Conservation (phyloP, 352 stramenopile genomes). For the Thalassiosira mediterranea region DNA sequence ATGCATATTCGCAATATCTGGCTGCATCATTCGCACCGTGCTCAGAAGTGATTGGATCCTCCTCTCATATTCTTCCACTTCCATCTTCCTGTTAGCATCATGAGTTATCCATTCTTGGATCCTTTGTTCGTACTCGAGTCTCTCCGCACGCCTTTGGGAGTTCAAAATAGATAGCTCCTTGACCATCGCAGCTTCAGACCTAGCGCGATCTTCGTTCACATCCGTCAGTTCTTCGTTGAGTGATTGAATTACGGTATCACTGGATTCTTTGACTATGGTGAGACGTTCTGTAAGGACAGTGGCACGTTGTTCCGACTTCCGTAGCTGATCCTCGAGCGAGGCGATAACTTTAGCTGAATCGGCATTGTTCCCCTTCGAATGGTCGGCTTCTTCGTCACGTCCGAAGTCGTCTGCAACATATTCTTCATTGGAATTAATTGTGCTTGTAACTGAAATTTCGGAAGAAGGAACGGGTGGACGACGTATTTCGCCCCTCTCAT, state of each 20-base stretch:
- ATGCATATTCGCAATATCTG: slow-evolving; percentile 13
- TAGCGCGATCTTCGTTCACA: slow-evolving; percentile 42
- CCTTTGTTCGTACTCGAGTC: slow-evolving; percentile 44
- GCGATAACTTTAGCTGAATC: slow-evolving; percentile 34
- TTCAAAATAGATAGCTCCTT: slow-evolving; percentile 50
- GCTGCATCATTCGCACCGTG: slow-evolving; percentile 38
- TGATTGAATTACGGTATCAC: slow-evolving; percentile 50
- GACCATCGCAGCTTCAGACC: slow-evolving; percentile 53
- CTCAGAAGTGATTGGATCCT: slow-evolving; percentile 48
- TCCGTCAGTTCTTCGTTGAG: slow-evolving; percentile 60
- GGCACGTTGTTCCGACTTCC: slow-evolving; percentile 36
- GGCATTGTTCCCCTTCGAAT: too few species aligned
- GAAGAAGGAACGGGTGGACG: too few species aligned
- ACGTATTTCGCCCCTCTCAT: too few species aligned
- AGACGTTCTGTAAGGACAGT: slow-evolving; percentile 47
- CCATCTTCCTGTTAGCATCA: slow-evolving; percentile 45
- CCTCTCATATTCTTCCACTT: slow-evolving; percentile 52
- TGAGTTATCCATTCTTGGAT: slow-evolving; percentile 55
- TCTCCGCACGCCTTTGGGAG: slow-evolving; percentile 37
- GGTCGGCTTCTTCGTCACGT: too few species aligned
- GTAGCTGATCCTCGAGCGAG: slow-evolving; percentile 42
- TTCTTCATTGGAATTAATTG: slow-evolving; percentile 22
- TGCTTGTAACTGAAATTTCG: too few species aligned
- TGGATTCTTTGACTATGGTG: slow-evolving; percentile 56
- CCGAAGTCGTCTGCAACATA: slow-evolving; percentile 18